Evolutionary conservation across 2,329 filamentous ascomycete genomes (phyloP), one percentile per base, ranked within the genome.

Genomic region (Epichloe gansuensis): DNA sequence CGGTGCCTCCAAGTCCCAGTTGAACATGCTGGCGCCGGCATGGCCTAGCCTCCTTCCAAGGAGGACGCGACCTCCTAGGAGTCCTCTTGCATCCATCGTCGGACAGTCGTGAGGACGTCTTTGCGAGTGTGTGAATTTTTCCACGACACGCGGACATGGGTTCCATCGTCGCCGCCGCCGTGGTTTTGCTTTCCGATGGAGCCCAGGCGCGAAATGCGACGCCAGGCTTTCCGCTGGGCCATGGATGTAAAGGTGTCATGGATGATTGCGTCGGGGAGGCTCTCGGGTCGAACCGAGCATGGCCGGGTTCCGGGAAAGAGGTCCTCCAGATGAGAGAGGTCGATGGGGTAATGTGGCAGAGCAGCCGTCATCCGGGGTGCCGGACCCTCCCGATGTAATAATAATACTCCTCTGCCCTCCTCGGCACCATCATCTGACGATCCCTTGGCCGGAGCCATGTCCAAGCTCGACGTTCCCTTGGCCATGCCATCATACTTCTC

Each of bases 81-180:
- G 58, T 82, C 81, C 58, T 84, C 77, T 58, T 83, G 78, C 73
- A 84, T 81, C 82, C 82, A 86, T 28, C 79, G 73, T 28, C 77
- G 72, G 17, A 85, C 81, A 42, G 80, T 79, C 53, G 75, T 73
- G 54, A 81, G 71, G 1, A 75, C 78, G 8, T 80, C 74, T 12
- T 66, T 64, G 25, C 78, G 78, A 2, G 81, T 66, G 6, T 72
- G 65, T 0, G 81, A 83, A n/a, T 70, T 66, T 4, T 61, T 57
- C 82, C 82, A 86, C 3, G 70, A 68, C n/a, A 82, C 72, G 8
- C 76, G 73, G 17, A 76, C 69, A 61, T 85, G 85, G 56, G 75
- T 76, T 11, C 9, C 31, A 8, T 82, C 78, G 48, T 81, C 77
- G 46, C 81, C 75, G 17, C 17, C 17, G 43, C 76, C 80, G 3